Evolutionary conservation across 2,329 filamentous ascomycete genomes (phyloP), one percentile per base, ranked within the genome.

Genomic region (Aspergillus spinulosporus): DNA sequence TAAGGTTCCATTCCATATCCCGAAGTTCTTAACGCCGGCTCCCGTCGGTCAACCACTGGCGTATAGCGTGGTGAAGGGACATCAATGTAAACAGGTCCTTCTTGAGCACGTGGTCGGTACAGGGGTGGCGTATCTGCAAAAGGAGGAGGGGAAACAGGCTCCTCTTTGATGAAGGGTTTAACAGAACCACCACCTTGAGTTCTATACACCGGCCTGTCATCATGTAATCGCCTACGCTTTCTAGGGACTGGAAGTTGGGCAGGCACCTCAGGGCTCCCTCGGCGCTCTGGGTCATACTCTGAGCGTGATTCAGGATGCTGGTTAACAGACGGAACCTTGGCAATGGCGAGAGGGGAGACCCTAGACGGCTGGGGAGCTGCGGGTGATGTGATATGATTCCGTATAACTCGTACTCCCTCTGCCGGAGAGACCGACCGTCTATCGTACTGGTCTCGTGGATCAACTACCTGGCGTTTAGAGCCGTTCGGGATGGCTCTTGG

Each of bases 351-450:
- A 46, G 82, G 82, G 28, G 83, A 84, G 26, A 85, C 85, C 67
- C 89, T 87, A 49, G 86, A 85, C 52, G 90, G 88, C 67, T 90
- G 89, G 28, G 90, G 89, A 50, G 89, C 89, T 67, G 88, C 76
- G 42, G 88, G 88, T 37, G 86, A 87, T 49, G 86, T 84, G 65
- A 92, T 87, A 69, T 92, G 88, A 64, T 86, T 87, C 67, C 86
- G 85, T 64, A 92, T 80, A 56, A 92, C 77, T 51, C 86, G 85
- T 59, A 88, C 82, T 50, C 83, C 74, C 51, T 74, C 69, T 31
- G 72, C 65, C 31, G 72, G 68, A 42, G 78, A 72, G 26, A 63
- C 50, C 40, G 66, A 64, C 14, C 75, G 62, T 71, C 78, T 64
- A 68, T 72, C 60, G 65, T 77, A 67, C 68, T 72, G 67, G 67